These are phyloP conservation scores for Lasiosphaeris hirsuta DNA, from an alignment of 495 filamentous ascomycete species.

Conservation along the genomic window DNA sequence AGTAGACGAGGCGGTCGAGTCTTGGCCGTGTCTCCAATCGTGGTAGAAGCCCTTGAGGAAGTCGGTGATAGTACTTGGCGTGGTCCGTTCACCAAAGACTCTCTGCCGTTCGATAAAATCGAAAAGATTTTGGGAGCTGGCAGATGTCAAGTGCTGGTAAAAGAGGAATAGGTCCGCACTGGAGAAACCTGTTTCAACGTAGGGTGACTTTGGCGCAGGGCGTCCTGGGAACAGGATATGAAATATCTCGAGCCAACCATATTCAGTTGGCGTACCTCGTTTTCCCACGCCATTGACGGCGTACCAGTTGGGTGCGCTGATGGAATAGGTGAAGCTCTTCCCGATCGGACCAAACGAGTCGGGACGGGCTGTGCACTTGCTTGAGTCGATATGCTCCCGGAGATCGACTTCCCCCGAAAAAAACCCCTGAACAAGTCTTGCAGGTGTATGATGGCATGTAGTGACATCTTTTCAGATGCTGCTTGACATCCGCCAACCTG, in stretches of 20 bases:
- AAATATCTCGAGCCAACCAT: neutral
- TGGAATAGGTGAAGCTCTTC: neutral
- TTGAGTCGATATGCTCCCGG: neutral
- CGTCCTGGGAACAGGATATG: neutral
- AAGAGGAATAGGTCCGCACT: neutral
- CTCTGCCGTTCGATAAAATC: neutral
- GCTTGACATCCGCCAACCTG: neutral
- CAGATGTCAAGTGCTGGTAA: neutral
- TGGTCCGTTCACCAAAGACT: neutral
- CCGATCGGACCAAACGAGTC: neutral
- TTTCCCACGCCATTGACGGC: neutral
- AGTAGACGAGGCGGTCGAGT: neutral
- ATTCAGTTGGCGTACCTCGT: neutral
- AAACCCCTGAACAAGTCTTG: neutral
- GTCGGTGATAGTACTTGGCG: neutral
- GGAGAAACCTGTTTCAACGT: neutral
- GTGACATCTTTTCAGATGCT: slow-evolving; percentile 1
- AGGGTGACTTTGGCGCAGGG: neutral
- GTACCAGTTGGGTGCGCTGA: neutral
- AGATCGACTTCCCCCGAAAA: neutral
- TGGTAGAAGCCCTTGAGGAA: neutral
- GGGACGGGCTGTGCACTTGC: neutral
- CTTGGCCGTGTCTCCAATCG: neutral
- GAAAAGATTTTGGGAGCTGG: neutral
- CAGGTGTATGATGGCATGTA: neutral